Percentiles rank a stretch among this genome's conserved stretches.
Conservation (phyloP, 352 stramenopile species). For the Pythium myriotylum region DNA sequence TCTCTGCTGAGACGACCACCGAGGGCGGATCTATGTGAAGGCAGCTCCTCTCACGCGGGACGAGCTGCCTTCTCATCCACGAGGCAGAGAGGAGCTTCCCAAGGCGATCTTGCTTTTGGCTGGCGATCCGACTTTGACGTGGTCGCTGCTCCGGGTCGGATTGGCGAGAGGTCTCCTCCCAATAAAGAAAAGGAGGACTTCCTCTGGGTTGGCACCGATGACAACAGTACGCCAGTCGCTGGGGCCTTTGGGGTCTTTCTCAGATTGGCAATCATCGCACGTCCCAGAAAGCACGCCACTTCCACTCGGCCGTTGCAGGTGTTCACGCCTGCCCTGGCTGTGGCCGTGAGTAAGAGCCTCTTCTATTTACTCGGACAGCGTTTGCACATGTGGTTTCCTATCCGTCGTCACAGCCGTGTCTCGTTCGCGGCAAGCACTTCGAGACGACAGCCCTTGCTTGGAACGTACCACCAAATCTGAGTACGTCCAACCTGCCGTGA, state of each 20-base stretch:
- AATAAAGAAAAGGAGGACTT: too few species aligned
- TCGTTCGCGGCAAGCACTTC: not conserved
- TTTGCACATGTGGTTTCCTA: not conserved
- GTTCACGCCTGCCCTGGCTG: slow-evolving; percentile 4
- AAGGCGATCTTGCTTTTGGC: too few species aligned
- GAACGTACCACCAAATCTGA: slow-evolving; percentile 1
- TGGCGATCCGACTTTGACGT: too few species aligned
- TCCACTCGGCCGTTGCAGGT: not conserved
- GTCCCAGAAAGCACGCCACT: not conserved
- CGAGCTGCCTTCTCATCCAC: too few species aligned
- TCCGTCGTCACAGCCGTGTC: too few species aligned
- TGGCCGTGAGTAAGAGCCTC: not conserved
- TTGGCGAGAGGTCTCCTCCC: too few species aligned
- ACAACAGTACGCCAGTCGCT: too few species aligned
- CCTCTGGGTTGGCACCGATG: too few species aligned
- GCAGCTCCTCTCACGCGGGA: too few species aligned
- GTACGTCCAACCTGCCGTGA: not conserved
- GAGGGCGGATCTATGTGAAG: not conserved
- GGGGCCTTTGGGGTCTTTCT: not conserved
- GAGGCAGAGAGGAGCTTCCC: too few species aligned
- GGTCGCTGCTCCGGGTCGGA: too few species aligned
- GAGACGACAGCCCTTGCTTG: too few species aligned
- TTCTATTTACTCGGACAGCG: not conserved
- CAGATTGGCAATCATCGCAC: not conserved
- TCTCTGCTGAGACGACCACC: not conserved